Conservation (phyloP, 257 asterid species). For the Gynochthodes officinalis region DNA sequence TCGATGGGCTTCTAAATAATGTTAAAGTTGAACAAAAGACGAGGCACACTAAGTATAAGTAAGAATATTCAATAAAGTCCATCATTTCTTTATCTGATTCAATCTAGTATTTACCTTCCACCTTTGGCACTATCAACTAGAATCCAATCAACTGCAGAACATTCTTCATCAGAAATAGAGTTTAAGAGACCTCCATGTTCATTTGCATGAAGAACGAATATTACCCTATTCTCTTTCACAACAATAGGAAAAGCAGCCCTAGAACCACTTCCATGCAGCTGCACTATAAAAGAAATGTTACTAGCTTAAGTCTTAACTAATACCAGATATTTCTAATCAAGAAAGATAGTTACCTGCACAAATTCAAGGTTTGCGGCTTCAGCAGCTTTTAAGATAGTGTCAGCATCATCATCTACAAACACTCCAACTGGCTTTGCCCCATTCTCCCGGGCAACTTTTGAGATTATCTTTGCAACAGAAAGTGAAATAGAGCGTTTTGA, state of each 20-base stretch:
- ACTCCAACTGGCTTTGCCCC: constrained; percentile 95
- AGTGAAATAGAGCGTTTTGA: constrained; percentile 80
- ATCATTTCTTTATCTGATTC: not conserved
- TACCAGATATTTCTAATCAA: constrained; percentile 10
- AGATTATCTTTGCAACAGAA: constrained; percentile 78
- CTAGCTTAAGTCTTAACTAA: constrained; percentile 7
- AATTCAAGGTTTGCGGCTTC: constrained; percentile 73
- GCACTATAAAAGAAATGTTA: constrained; percentile 23
- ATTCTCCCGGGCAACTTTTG: constrained; percentile 58
- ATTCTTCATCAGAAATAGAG: constrained; percentile 62
- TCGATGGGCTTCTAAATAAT: not conserved
- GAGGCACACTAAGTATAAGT: not conserved
- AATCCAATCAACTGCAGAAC: constrained; percentile 80
- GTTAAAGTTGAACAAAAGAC: not conserved
- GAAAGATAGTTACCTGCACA: constrained; percentile 60
- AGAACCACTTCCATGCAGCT: constrained; percentile 93
- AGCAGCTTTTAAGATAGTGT: constrained; percentile 65
- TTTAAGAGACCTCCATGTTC: constrained; percentile 71
- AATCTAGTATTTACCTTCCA: constrained; percentile 59
- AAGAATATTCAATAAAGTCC: not conserved
- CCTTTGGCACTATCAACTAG: constrained; percentile 93
- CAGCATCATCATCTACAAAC: constrained; percentile 83
- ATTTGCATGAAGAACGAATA: constrained; percentile 83
- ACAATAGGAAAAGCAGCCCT: constrained; percentile 59
- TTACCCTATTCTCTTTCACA: constrained; percentile 49